phyloP scores from a whole-genome alignment of 2,329 filamentous ascomycete species.

The Colletotrichum horii region DNA sequence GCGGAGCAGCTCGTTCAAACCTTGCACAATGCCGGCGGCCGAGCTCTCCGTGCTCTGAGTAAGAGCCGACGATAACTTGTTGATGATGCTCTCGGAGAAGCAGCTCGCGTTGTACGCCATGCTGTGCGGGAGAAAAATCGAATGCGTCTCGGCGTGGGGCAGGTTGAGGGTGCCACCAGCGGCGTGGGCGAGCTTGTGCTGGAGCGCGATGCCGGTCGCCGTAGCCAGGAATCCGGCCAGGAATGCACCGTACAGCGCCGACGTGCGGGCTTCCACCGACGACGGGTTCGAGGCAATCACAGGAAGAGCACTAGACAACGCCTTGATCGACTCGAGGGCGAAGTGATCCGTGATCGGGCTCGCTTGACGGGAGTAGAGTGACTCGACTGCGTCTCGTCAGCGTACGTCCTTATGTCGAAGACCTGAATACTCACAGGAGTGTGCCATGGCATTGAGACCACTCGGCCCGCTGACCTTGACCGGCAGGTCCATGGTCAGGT shows the following conservation, averaged over 20 bases:
- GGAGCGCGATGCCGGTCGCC: constrained; percentile 16
- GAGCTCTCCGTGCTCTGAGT: constrained; percentile 9
- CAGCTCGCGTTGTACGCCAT: constrained; percentile 8
- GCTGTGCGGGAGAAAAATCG: constrained; percentile 16
- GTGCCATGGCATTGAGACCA: constrained; percentile 20
- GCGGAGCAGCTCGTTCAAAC: constrained; percentile 13
- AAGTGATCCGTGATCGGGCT: constrained; percentile 13
- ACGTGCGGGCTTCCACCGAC: constrained; percentile 46
- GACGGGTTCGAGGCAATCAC: constrained; percentile 51
- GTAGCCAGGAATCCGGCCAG: constrained; percentile 7
- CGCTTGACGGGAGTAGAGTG: constrained; percentile 15
- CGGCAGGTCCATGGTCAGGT: constrained; percentile 20
- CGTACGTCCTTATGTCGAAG: not conserved
- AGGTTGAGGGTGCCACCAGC: constrained; percentile 14
- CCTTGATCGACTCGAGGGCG: constrained; percentile 20
- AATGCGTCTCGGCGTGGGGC: constrained; percentile 21
- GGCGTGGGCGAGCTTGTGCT: constrained; percentile 21
- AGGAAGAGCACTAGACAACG: constrained; percentile 47
- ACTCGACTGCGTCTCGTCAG: constrained; percentile 10
- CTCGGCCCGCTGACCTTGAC: constrained; percentile 13
- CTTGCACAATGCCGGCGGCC: constrained; percentile 3
- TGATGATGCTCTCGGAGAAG: not conserved
- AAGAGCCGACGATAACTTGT: constrained; percentile 1
- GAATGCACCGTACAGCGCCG: constrained; percentile 20
- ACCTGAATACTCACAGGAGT: not conserved